Base-by-base conservation (phyloP, 78 protist species). In the Dictyostelium firmibasis region DNA sequence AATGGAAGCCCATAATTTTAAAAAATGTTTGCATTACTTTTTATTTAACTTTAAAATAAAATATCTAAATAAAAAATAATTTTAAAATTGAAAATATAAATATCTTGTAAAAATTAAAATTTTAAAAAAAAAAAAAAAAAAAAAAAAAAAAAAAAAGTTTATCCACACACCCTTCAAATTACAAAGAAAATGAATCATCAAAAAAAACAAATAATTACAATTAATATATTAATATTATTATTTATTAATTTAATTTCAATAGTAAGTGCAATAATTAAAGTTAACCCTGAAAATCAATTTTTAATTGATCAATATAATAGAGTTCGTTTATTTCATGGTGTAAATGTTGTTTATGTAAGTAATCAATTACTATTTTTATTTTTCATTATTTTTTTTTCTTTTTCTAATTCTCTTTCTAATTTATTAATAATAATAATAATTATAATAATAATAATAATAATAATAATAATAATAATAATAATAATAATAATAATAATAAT, bases 291-390 rank as follows among this genome's bases (percentile, higher is more conserved):
- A 5, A 81, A 76, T 67, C 87, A 83, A 43, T n/a, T 81, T 8
- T 62, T 94, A 8, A 33, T 92, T n/a, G 98, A 98, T 72, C 91
- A 64, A 79, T 20, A 53, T 23, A 91, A 91, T 18, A 84, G 98
- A 29, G 91, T 31, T 14, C 89, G 96, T 43, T 1, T 97, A 77
- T 97, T 97, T 76, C 98, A 96, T 75, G 99, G 99, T 4, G 85
- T 96, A 6, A 98, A 98, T 91, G 95, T 38, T 18, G 98, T 98
- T 14, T 69, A 74, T 70, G 67, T 57, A 57, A 57, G 67, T 57
- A 2, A 50, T 50, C 62, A 50, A 50, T n/a, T n/a, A n/a, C n/a
- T n/a, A n/a, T n/a, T n/a, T n/a, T n/a, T n/a, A n/a, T n/a, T n/a
- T n/a, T n/a, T n/a, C n/a, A 44, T 9, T 2, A 16, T 50, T 50